Conservation (phyloP, 768 basidiomycete species). For the Mycena venus region DNA sequence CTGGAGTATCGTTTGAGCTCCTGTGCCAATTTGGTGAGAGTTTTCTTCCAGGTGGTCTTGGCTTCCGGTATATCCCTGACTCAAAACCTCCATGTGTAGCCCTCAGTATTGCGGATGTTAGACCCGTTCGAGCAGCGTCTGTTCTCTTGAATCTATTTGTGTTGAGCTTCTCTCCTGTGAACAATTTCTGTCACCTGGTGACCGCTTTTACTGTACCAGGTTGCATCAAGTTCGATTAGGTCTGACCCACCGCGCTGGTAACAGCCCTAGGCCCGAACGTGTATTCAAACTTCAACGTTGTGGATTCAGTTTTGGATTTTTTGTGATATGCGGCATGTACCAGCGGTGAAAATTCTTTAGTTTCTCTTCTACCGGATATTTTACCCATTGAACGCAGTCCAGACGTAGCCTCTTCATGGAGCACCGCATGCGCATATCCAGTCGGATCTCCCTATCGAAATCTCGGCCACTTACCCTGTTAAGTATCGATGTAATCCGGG, state of each 20-base stretch:
- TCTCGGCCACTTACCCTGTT: not conserved
- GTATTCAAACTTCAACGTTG: not conserved
- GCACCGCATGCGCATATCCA: not conserved
- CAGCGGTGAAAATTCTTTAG: not conserved
- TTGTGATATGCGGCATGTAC: not conserved
- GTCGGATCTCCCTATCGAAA: not conserved
- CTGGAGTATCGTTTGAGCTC: not conserved
- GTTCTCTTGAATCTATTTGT: not conserved
- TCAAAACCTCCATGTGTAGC: not conserved
- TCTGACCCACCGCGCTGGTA: not conserved
- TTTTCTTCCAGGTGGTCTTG: not conserved
- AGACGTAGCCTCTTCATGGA: not conserved
- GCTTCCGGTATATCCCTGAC: not conserved
- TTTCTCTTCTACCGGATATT: not conserved
- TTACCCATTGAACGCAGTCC: not conserved
- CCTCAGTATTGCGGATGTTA: not conserved
- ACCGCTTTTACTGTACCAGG: not conserved
- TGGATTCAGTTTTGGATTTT: conserved; percentile 1
- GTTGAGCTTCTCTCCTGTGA: not conserved
- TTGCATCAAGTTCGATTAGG: not conserved
- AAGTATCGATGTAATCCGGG: not conserved
- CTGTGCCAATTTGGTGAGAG: not conserved
- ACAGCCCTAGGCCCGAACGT: not conserved
- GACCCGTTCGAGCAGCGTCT: not conserved
- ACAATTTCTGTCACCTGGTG: not conserved